Conservation (phyloP, 768 basidiomycete genomes). For the Rossbeevera mucosa region DNA sequence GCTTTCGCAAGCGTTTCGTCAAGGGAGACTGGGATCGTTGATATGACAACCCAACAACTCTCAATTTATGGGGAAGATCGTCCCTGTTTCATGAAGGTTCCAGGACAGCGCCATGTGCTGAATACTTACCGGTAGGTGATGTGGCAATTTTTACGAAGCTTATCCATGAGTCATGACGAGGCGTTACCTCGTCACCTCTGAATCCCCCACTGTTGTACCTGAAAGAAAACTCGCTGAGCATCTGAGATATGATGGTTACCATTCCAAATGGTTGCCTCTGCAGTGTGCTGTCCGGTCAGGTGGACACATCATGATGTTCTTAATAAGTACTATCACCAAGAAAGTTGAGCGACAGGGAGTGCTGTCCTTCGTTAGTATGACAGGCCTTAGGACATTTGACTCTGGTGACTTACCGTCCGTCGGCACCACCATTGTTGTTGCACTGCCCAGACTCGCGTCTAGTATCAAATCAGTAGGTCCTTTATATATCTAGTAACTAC, state of each 20-base stretch:
- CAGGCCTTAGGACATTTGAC: too few relatives aligned
- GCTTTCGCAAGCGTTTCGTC: constrained; percentile 12
- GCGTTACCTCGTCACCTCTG: not conserved
- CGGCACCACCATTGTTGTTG: too few relatives aligned
- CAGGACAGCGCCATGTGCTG: not conserved
- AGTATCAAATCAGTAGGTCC: too few relatives aligned
- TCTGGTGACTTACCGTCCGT: too few relatives aligned
- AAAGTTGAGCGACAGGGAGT: too few relatives aligned
- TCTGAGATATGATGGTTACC: not conserved
- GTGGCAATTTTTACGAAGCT: not conserved
- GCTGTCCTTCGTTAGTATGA: not conserved
- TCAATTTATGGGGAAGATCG: not conserved
- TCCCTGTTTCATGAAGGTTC: constrained; percentile 8
- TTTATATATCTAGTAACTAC: too few relatives aligned
- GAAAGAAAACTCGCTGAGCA: not conserved
- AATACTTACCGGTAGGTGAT: not conserved
- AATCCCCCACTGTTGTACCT: not conserved
- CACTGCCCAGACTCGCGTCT: too few relatives aligned
- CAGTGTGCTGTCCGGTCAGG: not conserved
- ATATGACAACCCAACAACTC: constrained; percentile 11
- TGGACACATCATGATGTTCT: not conserved
- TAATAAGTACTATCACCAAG: too few relatives aligned
- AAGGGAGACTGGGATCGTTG: constrained; percentile 10
- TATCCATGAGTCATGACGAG: not conserved
- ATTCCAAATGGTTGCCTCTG: not conserved